phyloP scores from a whole-genome alignment of 2,329 filamentous ascomycete genomes.

The Fusarium redolens region DNA sequence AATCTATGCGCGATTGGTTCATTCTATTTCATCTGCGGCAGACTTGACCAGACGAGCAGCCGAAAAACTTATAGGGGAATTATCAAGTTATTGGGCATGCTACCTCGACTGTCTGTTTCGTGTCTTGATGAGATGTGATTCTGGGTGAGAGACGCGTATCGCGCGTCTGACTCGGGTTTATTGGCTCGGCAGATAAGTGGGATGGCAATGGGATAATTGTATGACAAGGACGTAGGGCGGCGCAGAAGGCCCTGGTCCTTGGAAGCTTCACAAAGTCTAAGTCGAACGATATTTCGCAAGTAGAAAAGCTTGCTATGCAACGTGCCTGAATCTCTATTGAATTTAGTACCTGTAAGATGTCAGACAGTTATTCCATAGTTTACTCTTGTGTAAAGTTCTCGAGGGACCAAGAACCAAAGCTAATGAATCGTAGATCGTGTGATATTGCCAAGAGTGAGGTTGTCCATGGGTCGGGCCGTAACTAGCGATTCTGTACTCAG shows the following conservation, averaged over 20 bases:
- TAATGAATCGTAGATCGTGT: too few species aligned
- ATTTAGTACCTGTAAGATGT: too few species aligned
- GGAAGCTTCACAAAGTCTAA: background rate
- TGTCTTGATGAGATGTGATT: background rate
- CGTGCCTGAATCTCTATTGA: background rate
- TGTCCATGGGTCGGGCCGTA: background rate
- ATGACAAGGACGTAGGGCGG: background rate
- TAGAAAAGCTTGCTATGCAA: background rate
- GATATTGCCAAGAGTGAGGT: background rate
- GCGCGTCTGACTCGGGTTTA: background rate
- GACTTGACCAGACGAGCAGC: background rate
- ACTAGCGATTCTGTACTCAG: background rate
- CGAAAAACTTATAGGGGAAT: background rate
- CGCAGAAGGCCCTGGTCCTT: background rate
- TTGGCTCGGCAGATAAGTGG: background rate
- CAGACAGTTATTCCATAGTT: fast-evolving
- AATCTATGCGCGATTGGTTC: background rate
- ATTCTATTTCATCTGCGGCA: background rate
- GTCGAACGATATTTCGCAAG: background rate
- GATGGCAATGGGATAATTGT: background rate
- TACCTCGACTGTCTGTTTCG: background rate
- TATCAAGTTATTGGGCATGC: background rate
- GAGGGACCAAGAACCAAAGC: too few species aligned
- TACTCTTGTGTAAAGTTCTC: too few species aligned
- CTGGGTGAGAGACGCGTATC: background rate